Evolutionary conservation across 140 eudicot species (phyloP).

Genomic region (Flaveria floridana): DNA sequence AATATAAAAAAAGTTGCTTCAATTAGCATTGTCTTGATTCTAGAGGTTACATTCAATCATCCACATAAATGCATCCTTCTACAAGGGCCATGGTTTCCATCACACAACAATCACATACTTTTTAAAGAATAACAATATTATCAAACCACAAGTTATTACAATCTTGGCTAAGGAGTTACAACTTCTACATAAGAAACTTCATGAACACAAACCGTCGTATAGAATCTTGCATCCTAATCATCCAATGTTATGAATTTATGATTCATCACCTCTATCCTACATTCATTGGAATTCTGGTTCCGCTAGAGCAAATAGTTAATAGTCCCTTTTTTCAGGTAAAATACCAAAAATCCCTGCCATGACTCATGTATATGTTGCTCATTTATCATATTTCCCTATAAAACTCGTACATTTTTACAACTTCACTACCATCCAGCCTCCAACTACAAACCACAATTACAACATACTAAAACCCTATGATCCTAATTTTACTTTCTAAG

Average conservation of each 20-base stretch:
- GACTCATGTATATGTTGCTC: no score
- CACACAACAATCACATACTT: background rate
- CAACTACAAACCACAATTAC: conserved; percentile 8
- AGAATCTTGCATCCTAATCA: background rate
- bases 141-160: background rate
- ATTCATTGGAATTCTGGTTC: conserved; percentile 7
- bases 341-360: no score
- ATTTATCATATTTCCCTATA: background rate
- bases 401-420: background rate
- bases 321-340: background rate
- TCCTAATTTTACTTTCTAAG: background rate
- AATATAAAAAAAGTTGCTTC: conserved; percentile 1
- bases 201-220: background rate
- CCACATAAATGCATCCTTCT: background rate
- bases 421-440: background rate
- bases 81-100: background rate
- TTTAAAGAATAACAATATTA: background rate
- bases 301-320: background rate
- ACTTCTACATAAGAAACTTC: background rate
- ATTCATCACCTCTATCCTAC: background rate
- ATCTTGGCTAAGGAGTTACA: background rate
- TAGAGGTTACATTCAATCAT: background rate
- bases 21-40: background rate
- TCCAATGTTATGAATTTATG: background rate
- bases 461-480: conserved; percentile 11